These are phyloP conservation scores for Metarhizium brunneum DNA, from an alignment of 2,329 filamentous ascomycete genomes.

Conservation along the genomic window DNA sequence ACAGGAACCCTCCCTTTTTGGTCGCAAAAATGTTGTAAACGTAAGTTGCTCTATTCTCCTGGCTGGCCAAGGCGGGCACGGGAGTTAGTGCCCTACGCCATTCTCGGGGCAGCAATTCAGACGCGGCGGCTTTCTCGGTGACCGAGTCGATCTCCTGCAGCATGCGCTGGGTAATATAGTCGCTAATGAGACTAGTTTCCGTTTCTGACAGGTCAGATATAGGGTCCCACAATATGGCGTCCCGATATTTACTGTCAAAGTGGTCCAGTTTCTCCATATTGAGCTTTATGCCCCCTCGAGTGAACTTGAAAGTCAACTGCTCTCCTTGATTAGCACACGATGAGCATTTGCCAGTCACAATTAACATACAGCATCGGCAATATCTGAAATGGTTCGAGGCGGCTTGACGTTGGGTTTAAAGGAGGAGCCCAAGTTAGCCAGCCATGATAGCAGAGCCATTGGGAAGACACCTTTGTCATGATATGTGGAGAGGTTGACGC, in stretches of 20 bases:
- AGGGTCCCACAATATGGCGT: conserved; percentile 20
- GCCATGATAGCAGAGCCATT: conserved; percentile 62
- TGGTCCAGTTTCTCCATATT: conserved; percentile 70
- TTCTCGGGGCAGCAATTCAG: conserved; percentile 4
- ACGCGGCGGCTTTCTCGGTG: conserved; percentile 8
- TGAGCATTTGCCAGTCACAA: neutral
- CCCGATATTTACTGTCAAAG: conserved; percentile 61
- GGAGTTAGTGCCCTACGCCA: conserved; percentile 16
- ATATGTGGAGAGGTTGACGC: conserved; percentile 42
- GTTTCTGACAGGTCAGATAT: conserved; percentile 12
- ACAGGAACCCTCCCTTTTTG: conserved; percentile 16
- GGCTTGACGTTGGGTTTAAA: conserved; percentile 17
- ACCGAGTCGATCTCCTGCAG: conserved; percentile 14
- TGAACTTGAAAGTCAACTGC: conserved; percentile 79
- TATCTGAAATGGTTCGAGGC: conserved; percentile 49
- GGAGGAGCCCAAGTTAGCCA: conserved; percentile 54
- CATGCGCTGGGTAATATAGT: conserved; percentile 13
- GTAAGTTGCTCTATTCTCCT: conserved; percentile 11
- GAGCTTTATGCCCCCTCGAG: conserved; percentile 80
- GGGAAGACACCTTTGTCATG: conserved; percentile 36
- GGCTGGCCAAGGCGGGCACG: conserved; percentile 16
- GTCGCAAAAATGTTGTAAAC: conserved; percentile 12
- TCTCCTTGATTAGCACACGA: conserved; percentile 14
- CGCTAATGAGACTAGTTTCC: conserved; percentile 15
- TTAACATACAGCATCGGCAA: conserved; percentile 55